A percentile compares a stretch with the other conserved stretches of the same genome.
These are phyloP conservation scores for Dendrocalamus sinicus DNA, from an alignment of 176 grass and related monocot species.

Conservation along the genomic window DNA sequence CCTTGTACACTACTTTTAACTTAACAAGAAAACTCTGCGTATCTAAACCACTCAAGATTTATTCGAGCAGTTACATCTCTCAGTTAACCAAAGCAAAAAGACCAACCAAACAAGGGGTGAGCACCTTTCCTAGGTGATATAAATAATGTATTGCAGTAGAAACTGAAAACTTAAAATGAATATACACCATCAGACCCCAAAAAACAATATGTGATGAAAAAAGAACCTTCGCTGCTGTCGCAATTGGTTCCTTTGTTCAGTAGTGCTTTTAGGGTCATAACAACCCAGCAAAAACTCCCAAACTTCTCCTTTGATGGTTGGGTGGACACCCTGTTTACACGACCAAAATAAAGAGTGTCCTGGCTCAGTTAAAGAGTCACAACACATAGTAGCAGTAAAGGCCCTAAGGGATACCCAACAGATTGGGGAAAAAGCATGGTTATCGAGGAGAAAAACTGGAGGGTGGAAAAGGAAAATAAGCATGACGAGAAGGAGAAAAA, in stretches of 20 bases:
- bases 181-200: slow-evolving; percentile 8
- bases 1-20: neutral
- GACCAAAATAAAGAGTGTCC: slow-evolving; percentile 35
- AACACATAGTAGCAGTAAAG: slow-evolving; percentile 33
- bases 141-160: neutral
- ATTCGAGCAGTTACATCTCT: neutral
- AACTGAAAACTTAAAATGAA: neutral
- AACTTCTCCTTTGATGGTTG: slow-evolving; percentile 88
- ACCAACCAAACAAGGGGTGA: neutral
- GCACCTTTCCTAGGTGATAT: neutral
- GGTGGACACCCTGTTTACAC: slow-evolving; percentile 75
- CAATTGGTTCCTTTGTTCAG: slow-evolving; percentile 71
- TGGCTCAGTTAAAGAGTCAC: neutral
- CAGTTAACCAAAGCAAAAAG: neutral
- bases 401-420: slow-evolving; percentile 16
- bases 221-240: slow-evolving; percentile 77
- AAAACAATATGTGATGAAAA: neutral
- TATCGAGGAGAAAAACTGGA: neutral
- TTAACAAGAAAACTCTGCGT: neutral
- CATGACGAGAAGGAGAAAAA: neutral
- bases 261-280: slow-evolving; percentile 89
- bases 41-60: neutral
- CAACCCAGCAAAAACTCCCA: slow-evolving; percentile 98
- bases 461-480: neutral
- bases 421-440: neutral